Evolutionary conservation across 2,329 filamentous ascomycete genomes (phyloP).

Genomic region (Didymosphaeria variabile): DNA sequence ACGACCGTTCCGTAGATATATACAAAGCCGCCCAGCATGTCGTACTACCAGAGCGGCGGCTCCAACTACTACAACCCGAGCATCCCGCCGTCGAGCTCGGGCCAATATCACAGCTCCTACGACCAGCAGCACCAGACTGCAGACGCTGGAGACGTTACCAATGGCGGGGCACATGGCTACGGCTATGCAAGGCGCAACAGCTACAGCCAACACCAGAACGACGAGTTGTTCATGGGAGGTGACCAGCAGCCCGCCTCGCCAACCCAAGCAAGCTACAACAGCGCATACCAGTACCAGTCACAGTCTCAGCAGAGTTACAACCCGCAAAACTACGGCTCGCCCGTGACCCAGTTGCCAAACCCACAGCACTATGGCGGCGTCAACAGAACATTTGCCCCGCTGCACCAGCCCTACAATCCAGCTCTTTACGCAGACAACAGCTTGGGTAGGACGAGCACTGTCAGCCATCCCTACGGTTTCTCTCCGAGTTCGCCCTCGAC

Average conservation of each 20-base stretch:
- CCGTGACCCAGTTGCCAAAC: slow-evolving; percentile 59
- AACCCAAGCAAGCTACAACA: slow-evolving; percentile 33
- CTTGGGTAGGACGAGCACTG: slow-evolving; percentile 41
- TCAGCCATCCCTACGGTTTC: slow-evolving; percentile 48
- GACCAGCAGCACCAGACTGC: slow-evolving; percentile 60
- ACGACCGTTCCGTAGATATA: slow-evolving; percentile 27
- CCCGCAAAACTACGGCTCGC: slow-evolving; percentile 67
- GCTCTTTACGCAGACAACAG: slow-evolving; percentile 53
- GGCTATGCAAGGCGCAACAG: slow-evolving; percentile 50
- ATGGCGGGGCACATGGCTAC: slow-evolving; percentile 53
- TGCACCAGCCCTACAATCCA: slow-evolving; percentile 56
- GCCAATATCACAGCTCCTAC: slow-evolving; percentile 48
- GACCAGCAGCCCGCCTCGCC: slow-evolving; percentile 41
- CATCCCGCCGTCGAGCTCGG: slow-evolving; percentile 51
- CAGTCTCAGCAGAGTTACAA: slow-evolving; percentile 63
- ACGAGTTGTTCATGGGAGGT: slow-evolving; percentile 70
- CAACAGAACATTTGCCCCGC: slow-evolving; percentile 46
- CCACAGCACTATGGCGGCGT: slow-evolving; percentile 67
- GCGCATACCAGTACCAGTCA: slow-evolving; percentile 48
- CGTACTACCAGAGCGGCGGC: slow-evolving; percentile 66
- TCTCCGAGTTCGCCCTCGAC: slow-evolving; percentile 45
- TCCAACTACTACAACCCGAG: slow-evolving; percentile 59
- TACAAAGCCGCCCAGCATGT: slow-evolving; percentile 54
- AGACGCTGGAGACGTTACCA: slow-evolving; percentile 77
- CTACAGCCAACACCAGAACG: slow-evolving; percentile 50